Percentiles rank a stretch among this genome's conserved stretches.
These are phyloP conservation scores for Ceratocystis colombiana DNA, from an alignment of 2,329 filamentous ascomycete species.

Conservation along the genomic window DNA sequence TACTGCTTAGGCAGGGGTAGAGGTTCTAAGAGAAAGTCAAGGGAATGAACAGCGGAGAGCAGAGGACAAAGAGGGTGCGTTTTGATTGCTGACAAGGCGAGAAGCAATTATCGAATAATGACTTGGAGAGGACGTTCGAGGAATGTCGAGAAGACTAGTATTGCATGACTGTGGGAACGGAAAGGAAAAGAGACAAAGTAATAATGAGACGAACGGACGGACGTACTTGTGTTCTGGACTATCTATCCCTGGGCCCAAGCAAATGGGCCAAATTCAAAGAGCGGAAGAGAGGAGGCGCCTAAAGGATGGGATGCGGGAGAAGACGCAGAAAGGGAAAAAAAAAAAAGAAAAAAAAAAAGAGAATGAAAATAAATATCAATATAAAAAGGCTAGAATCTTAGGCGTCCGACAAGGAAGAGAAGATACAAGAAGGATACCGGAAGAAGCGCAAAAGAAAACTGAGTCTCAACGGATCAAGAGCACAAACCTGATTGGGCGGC, in stretches of 20 bases:
- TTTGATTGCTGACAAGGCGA: too few species aligned
- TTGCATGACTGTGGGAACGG: neutral
- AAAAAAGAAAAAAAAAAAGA: neutral
- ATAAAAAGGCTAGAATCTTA: neutral
- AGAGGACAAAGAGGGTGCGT: neutral
- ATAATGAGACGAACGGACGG: neutral
- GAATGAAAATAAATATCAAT: neutral
- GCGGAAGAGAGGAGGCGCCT: neutral
- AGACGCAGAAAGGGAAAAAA: neutral
- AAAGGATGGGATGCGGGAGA: neutral
- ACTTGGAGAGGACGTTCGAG: neutral
- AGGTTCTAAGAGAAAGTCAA: slow-evolving; percentile 27
- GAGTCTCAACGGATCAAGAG: neutral
- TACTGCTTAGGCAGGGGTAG: slow-evolving; percentile 26
- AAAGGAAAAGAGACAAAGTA: neutral
- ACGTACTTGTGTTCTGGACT: neutral
- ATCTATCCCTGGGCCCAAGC: neutral
- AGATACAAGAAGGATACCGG: neutral
- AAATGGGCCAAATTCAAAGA: neutral
- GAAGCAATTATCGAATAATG: too few species aligned
- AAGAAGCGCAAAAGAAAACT: neutral
- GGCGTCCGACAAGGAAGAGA: neutral
- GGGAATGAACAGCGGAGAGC: neutral
- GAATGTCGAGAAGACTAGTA: too few species aligned
- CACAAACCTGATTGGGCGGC: neutral